Evolutionary conservation across 352 stramenopile genomes (phyloP), one percentile per base, ranked within the genome.

Genomic region (Phytophthora capsici): DNA sequence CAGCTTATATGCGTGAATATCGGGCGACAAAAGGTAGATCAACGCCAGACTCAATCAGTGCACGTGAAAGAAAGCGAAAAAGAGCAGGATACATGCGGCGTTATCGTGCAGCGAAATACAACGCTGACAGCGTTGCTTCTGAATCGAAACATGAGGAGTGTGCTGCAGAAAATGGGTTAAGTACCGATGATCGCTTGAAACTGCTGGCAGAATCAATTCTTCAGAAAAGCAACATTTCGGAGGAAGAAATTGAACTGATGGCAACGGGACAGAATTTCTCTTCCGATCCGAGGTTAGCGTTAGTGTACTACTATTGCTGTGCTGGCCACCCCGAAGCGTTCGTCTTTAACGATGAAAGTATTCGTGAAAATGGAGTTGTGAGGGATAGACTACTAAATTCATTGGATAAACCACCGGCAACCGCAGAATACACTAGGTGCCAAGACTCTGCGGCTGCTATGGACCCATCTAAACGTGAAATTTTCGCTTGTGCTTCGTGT

Each of bases 241-340:
- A n/a, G n/a, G 37, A 44, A 23, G 13, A 44, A 23, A 17, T 23
- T 19, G 10, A n/a, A n/a, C n/a, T n/a, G n/a, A n/a, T n/a, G n/a
- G n/a, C n/a, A n/a, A n/a, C n/a, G n/a, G 38, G 52, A 2, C 52
- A 59, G 3, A 44, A 34, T 8, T 59, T 44, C 23, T 50, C 38
- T 1, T 38, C n/a, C 23, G 23, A 59, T 36, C 52, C 26, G 16
- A 32, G 26, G 1, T 23, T 59, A 12, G 52, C 52, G 3, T 43
- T 59, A 14, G 38, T 40, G 1, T 59, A 50, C 40, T 59, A 59
- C 17, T 59, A 59, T 40, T 59, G 52, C 16, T 59, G 52, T 51
- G 34, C 22, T 2, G 20, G 25, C 4, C 38, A 59, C 22, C 51
- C 38, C 10, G 26, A 43, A 2, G 40, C 38, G 13, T 59, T 59